Conservation (phyloP, 75 land plant species). For the Picea glauca region DNA sequence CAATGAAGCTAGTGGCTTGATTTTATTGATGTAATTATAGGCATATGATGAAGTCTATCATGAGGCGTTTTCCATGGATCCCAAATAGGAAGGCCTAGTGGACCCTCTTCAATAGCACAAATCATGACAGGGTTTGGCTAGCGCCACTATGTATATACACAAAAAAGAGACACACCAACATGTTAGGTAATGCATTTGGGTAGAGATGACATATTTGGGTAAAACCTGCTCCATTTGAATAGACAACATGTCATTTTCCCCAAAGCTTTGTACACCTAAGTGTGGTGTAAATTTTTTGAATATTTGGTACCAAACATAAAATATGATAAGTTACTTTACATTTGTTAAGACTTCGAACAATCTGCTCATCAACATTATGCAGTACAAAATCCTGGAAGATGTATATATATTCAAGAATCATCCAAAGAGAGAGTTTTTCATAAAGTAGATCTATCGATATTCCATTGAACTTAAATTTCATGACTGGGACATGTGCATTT, state of each 20-base stretch:
- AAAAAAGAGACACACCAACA: conserved; percentile 87
- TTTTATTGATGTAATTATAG: conserved; percentile 93
- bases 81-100: conserved; percentile 82
- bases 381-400: conserved; percentile 85
- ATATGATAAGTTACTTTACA: conserved; percentile 93
- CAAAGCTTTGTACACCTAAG: conserved; percentile 88
- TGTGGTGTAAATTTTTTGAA: conserved; percentile 94
- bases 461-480: no score
- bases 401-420: no score
- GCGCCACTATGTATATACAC: conserved; percentile 89
- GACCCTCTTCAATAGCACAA: conserved; percentile 82
- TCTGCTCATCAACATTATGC: conserved; percentile 86
- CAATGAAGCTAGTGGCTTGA: no score
- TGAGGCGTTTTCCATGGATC: conserved; percentile 82
- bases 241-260: conserved; percentile 97
- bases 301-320: conserved; percentile 88
- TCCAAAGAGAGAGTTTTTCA: no score
- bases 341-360: conserved; percentile 93
- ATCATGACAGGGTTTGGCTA: conserved; percentile 99
- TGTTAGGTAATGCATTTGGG: conserved; percentile 89
- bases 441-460: no score
- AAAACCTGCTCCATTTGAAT: conserved; percentile 95
- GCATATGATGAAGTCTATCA: conserved; percentile 81
- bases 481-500: no score
- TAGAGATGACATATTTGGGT: conserved; percentile 93